These are phyloP conservation scores for Picea engelmannii DNA, from an alignment of 83 land plant species.

Conservation along the genomic window DNA sequence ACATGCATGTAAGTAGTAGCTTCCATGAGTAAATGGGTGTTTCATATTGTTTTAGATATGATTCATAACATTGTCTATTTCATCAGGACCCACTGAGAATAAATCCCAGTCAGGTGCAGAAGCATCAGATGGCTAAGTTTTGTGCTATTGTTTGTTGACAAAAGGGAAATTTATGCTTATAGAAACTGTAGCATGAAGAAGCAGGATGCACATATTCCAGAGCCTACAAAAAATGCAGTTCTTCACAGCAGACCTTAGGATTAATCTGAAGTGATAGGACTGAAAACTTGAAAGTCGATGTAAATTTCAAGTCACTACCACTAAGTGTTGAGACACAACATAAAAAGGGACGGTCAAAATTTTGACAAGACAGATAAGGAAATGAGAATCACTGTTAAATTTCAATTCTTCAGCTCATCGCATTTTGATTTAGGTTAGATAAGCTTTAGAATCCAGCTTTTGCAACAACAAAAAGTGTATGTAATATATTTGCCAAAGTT, in stretches of 20 bases:
- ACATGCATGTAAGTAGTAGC: constrained; percentile 30
- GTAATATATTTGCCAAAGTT: no score
- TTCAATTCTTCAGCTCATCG: no score
- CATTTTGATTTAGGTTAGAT: no score
- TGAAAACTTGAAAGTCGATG: constrained; percentile 33
- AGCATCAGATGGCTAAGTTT: constrained; percentile 60
- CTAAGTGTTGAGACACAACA: not conserved
- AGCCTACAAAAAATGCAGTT: constrained; percentile 10
- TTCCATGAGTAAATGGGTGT: not conserved
- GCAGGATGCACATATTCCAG: constrained; percentile 42
- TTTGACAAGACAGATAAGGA: no score
- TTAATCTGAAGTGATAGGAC: constrained; percentile 40
- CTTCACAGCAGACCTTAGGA: constrained; percentile 14
- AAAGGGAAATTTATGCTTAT: constrained; percentile 45
- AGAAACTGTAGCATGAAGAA: constrained; percentile 77
- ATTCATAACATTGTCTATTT: not conserved
- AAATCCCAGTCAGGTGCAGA: constrained; percentile 52
- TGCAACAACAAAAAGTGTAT: no score
- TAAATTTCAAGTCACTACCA: constrained; percentile 16
- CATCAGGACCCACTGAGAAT: constrained; percentile 57
- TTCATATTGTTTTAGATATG: not conserved
- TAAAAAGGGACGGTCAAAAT: no score
- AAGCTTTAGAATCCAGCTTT: no score
- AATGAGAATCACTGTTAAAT: no score
- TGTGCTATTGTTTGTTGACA: constrained; percentile 68